These are phyloP conservation scores for Salix koriyanagi DNA, from an alignment of 345 rosid genomes.

Conservation along the genomic window DNA sequence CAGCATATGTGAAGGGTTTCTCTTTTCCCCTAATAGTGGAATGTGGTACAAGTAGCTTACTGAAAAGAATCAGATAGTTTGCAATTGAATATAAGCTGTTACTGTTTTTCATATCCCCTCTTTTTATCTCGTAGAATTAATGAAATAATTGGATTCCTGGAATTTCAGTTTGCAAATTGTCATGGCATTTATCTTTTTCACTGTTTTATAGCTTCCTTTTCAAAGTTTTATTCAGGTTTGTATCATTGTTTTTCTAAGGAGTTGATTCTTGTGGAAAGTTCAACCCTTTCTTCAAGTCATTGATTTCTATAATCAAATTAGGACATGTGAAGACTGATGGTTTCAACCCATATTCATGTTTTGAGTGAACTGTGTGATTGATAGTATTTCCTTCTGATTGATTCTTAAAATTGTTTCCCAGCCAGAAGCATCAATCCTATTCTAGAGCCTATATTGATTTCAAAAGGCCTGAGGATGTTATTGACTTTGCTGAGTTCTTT, in stretches of 20 bases:
- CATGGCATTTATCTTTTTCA: background rate
- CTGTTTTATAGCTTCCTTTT: background rate
- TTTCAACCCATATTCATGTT: background rate
- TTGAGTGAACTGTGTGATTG: background rate
- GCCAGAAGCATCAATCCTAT: slow-evolving; percentile 53
- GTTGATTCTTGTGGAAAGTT: background rate
- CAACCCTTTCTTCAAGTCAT: background rate
- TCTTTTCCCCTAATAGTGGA: background rate
- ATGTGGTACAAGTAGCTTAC: background rate
- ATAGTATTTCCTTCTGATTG: background rate
- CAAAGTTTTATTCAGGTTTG: background rate
- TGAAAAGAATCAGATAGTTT: background rate
- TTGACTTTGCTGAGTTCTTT: slow-evolving; percentile 71
- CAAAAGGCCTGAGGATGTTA: slow-evolving; percentile 55
- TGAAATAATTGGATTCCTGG: background rate
- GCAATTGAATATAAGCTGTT: background rate
- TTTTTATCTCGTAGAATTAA: background rate
- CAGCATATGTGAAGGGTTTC: background rate
- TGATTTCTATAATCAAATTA: background rate
- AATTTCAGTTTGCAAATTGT: background rate
- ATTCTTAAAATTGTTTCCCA: slow-evolving; percentile 29
- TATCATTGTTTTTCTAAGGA: background rate
- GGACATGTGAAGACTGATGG: background rate
- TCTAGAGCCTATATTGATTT: slow-evolving; percentile 68
- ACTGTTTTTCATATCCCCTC: background rate